These are phyloP conservation scores for Chaetomium cochliodes DNA, from an alignment of 495 filamentous ascomycete species.

Conservation along the genomic window DNA sequence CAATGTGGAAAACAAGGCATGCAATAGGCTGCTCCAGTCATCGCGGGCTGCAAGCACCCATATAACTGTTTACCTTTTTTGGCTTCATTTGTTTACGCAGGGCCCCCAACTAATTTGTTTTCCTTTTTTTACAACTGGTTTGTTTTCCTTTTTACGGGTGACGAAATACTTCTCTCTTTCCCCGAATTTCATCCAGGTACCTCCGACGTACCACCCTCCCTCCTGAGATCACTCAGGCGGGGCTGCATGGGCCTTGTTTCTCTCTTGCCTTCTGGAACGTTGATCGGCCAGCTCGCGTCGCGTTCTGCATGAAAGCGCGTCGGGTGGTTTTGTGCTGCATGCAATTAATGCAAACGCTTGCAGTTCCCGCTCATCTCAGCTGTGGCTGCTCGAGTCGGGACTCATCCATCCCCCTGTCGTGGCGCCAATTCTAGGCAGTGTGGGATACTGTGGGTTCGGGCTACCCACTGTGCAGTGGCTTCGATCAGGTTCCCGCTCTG, in stretches of 20 bases:
- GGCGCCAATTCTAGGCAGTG: constrained; percentile 13
- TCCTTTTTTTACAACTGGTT: not conserved
- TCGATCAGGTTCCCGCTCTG: constrained; percentile 23
- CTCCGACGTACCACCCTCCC: too few species aligned
- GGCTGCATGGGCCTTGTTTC: not conserved
- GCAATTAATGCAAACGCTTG: constrained; percentile 19
- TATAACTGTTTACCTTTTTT: not conserved
- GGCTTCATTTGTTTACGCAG: not conserved
- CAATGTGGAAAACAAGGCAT: not conserved
- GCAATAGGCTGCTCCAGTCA: constrained; percentile 8
- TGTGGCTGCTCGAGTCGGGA: constrained; percentile 15
- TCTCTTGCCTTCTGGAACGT: not conserved
- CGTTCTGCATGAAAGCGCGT: constrained; percentile 21
- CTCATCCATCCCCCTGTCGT: constrained; percentile 3
- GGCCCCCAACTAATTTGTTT: not conserved
- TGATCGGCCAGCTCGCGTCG: constrained; percentile 16
- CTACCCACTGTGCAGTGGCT: constrained; percentile 14
- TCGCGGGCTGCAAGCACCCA: not conserved
- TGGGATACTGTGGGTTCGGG: constrained; percentile 17
- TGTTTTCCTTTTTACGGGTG: too few species aligned
- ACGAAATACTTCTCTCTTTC: too few species aligned
- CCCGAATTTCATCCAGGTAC: too few species aligned
- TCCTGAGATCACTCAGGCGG: not conserved
- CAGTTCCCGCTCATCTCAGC: not conserved
- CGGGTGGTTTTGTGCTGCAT: constrained; percentile 20